Percentiles rank a stretch among this genome's conserved stretches.
These are phyloP conservation scores for Dactylis glomerata DNA, from an alignment of 176 grass and related monocot species.

Conservation along the genomic window DNA sequence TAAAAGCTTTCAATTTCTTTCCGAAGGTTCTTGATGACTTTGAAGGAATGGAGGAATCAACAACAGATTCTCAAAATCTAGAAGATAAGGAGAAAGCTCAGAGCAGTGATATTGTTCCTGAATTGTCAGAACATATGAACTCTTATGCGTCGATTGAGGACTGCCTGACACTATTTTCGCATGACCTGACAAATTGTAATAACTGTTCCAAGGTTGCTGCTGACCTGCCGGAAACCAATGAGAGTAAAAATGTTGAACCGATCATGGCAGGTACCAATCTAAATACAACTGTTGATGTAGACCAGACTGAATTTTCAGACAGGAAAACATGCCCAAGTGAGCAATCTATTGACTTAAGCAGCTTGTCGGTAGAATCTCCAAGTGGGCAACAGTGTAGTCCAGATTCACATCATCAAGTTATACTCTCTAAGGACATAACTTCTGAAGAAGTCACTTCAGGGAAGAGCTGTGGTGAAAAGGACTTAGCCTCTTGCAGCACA, in stretches of 20 bases:
- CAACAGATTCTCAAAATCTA: neutral
- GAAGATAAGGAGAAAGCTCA: slow-evolving; percentile 10
- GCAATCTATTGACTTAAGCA: slow-evolving; percentile 8
- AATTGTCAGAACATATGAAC: neutral
- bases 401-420: slow-evolving; percentile 20
- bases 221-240: neutral
- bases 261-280: neutral
- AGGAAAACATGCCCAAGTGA: slow-evolving; percentile 20
- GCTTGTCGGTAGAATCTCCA: slow-evolving; percentile 27
- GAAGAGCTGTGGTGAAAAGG: slow-evolving; percentile 15
- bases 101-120: slow-evolving; percentile 5
- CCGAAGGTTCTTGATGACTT: slow-evolving; percentile 18
- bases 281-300: neutral
- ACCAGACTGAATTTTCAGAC: slow-evolving; percentile 9
- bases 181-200: neutral
- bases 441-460: neutral
- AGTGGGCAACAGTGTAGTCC: slow-evolving; percentile 10
- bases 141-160: slow-evolving; percentile 20
- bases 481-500: slow-evolving; percentile 3
- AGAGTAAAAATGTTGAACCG: slow-evolving; percentile 6
- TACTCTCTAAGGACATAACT: neutral
- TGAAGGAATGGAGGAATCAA: neutral
- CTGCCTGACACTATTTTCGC: neutral
- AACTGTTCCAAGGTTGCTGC: slow-evolving; percentile 29
- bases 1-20: slow-evolving; percentile 20